Evolutionary conservation across 257 asterid genomes (phyloP).

Genomic region (Nicotiana undulata): DNA sequence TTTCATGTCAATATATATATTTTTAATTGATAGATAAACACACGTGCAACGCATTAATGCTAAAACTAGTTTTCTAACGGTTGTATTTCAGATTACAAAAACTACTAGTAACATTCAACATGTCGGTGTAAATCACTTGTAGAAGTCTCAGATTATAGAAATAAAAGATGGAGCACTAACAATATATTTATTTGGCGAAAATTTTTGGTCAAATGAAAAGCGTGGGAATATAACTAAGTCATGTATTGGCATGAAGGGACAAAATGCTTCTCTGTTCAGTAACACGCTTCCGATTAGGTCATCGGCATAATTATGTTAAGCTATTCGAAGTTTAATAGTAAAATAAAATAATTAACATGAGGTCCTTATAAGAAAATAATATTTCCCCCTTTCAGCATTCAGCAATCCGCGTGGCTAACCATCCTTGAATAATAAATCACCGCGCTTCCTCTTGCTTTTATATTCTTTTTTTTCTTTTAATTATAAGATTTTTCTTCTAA

Average conservation of each 20-base stretch:
- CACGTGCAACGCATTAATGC: too few relatives aligned
- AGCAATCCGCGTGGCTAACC: neutral
- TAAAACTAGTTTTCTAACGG: too few relatives aligned
- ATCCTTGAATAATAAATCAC: neutral
- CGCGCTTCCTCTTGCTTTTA: neutral
- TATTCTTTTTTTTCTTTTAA: too few relatives aligned
- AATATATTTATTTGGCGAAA: neutral
- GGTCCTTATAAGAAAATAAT: neutral
- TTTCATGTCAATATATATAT: too few relatives aligned
- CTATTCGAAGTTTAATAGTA: neutral
- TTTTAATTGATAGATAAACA: too few relatives aligned
- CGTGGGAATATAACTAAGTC: neutral
- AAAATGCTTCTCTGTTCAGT: neutral
- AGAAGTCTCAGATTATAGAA: neutral
- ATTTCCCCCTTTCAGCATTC: neutral
- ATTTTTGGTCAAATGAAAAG: neutral
- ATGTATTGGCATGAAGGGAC: neutral
- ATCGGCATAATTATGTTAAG: neutral
- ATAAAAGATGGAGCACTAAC: neutral
- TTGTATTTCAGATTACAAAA: neutral
- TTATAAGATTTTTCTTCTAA: neutral
- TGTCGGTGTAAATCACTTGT: neutral
- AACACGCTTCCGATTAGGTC: neutral
- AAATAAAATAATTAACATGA: neutral
- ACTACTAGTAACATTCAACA: neutral